Percentiles rank a stretch among this genome's conserved stretches.
Evolutionary conservation across 805 yeast genomes (phyloP).

Genomic region (Blastobotrys terrestris): DNA sequence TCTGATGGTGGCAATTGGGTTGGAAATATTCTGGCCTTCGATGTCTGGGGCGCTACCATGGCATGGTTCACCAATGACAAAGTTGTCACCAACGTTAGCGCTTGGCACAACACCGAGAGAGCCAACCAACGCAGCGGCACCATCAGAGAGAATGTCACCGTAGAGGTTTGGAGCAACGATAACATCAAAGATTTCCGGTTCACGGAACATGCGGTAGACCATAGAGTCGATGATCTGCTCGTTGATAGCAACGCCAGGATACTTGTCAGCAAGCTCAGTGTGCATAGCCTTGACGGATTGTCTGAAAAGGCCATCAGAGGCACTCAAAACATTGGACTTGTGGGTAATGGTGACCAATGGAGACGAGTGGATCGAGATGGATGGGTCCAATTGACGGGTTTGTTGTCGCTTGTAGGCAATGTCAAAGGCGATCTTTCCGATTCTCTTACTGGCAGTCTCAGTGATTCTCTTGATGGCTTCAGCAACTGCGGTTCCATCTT

Average conservation of each 20-base stretch:
- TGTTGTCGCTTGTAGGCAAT: slow-evolving; percentile 88
- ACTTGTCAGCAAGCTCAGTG: slow-evolving; percentile 51
- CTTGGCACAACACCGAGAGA: slow-evolving; percentile 97
- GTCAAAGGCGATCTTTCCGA: slow-evolving; percentile 86
- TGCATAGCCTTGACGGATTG: slow-evolving; percentile 68
- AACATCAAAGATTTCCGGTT: slow-evolving; percentile 95
- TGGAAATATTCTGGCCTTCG: slow-evolving; percentile 82
- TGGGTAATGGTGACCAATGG: slow-evolving; percentile 89
- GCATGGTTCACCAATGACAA: slow-evolving; percentile 98
- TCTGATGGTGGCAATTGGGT: slow-evolving; percentile 97
- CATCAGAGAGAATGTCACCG: slow-evolving; percentile 95
- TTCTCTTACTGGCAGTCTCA: slow-evolving; percentile 77
- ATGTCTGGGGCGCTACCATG: slow-evolving; percentile 99
- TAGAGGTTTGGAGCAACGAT: slow-evolving; percentile 98
- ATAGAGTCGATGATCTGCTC: slow-evolving; percentile 98
- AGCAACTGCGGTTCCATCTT: slow-evolving; percentile 84
- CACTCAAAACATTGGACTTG: slow-evolving; percentile 90
- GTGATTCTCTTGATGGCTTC: slow-evolving; percentile 97
- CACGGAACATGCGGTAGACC: slow-evolving; percentile 99
- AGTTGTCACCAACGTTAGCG: slow-evolving; percentile 93
- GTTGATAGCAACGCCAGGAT: slow-evolving; percentile 55
- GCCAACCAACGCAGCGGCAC: slow-evolving; percentile 93
- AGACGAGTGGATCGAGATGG: slow-evolving; percentile 38
- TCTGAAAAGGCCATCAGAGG: slow-evolving; percentile 92
- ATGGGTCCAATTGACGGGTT: slow-evolving; percentile 50